These are phyloP conservation scores for Cucumis melo DNA, from an alignment of 306 rosid genomes.

Conservation along the genomic window DNA sequence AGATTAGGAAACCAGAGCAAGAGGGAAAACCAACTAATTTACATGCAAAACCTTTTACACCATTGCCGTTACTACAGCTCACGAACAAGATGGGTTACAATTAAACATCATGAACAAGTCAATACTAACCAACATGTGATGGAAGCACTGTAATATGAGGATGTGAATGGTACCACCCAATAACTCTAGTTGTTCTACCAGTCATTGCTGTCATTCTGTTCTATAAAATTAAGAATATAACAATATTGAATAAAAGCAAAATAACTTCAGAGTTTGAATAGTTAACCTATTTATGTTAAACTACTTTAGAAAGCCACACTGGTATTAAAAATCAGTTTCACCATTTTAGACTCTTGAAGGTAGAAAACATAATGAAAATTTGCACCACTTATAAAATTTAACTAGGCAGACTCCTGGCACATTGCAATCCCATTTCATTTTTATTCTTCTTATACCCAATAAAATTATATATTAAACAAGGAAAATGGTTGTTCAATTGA, in stretches of 20 bases:
- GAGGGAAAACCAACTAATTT: background rate
- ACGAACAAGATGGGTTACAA: background rate
- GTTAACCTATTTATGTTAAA: background rate
- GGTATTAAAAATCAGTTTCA: background rate
- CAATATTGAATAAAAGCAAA: background rate
- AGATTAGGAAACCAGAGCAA: background rate
- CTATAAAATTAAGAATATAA: conserved; percentile 39
- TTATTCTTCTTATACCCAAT: background rate
- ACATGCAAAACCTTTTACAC: background rate
- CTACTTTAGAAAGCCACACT: background rate
- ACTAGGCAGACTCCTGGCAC: background rate
- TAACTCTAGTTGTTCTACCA: conserved; percentile 85
- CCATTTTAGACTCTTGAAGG: background rate
- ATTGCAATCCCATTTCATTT: too few species aligned
- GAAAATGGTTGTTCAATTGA: background rate
- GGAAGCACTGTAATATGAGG: conserved; percentile 99
- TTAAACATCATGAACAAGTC: background rate
- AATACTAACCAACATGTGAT: conserved; percentile 77
- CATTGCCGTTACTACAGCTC: background rate
- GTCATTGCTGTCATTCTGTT: conserved; percentile 56
- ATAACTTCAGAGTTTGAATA: background rate
- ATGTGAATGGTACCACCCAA: conserved; percentile 99
- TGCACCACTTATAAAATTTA: background rate
- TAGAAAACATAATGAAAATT: background rate
- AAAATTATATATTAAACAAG: background rate